Evolutionary conservation across 345 rosid genomes (phyloP), one percentile per base, ranked within the genome.

Genomic region (Balakata baccata): DNA sequence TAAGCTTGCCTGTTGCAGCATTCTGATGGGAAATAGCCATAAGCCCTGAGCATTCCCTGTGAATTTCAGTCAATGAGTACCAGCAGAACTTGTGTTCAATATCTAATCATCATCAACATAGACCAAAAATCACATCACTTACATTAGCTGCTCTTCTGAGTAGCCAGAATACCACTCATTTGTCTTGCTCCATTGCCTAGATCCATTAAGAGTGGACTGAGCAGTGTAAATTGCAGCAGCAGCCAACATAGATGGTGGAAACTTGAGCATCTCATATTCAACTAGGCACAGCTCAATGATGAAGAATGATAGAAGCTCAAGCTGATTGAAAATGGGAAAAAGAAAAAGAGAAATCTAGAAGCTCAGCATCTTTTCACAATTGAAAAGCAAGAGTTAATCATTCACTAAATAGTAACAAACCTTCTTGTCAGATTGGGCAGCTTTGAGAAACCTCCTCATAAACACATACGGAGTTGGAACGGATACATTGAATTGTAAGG

Each of bases 391-490:
- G 34, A n/a, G 53, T 59, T 12, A 65, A 56, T 72, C 11, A 51
- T 39, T 41, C 3, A 34, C 9, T 9, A 11, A 14, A 34, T 18
- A 29, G 49, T 22, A 11, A 20, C 73, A 16, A 64, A 92, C 98
- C 96, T 95, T 92, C 84, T 84, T 91, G 80, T 92, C 89, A 45
- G 97, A 88, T 77, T 88, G 83, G 37, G 96, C 91, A 66, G 93
- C 94, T 84, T 92, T 95, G 39, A 92, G 93, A 85, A 88, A 95
- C 81, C 99, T 81, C 68, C 85, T 91, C 96, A 95, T 87, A 70
- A 95, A 95, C 80, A 92, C 97, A 79, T 87, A 95, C 1, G 98
- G 92, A 71, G 99, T 92, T 49, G 99, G 97, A 25, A 89, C 67
- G 53, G 92, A 92, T 71, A 95, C 70, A 70, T 95, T 91, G 68